Base-by-base conservation (phyloP, 192 early-diverging fungal genomes). In the Rhizophagus sp. region DNA sequence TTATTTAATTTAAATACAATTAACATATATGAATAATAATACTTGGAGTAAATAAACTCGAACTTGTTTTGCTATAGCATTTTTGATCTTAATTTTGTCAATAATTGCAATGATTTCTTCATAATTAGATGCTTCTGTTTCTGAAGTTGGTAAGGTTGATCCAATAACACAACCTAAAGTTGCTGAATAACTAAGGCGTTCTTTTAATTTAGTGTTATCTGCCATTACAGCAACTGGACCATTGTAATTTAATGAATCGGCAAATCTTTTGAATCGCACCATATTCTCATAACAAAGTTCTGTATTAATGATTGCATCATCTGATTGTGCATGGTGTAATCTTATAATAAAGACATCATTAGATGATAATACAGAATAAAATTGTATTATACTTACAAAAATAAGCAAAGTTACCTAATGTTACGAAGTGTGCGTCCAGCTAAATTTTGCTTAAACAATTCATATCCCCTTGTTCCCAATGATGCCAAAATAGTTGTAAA, bases 51-150 rank as follows among this genome's bases (percentile, higher is more conserved):
- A 27, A 65, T 65, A 65, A n/a, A 65, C 3, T 11, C 63, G 24
- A 65, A 65, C 63, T 65, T 65, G 27, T 27, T 25, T 65, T 65
- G 63, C 63, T n/a, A 65, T 65, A 12, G 8, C 24, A 65, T 65
- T 65, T 11, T 65, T 9, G 5, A 4, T 3, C n/a, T 27, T 65
- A 33, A 65, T 25, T 27, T 65, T n/a, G 4, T 65, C 24, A 65
- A 65, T 65, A 10, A 33, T 27, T 25, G 63, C 12, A 27, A n/a
- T 12, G 11, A 27, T 10, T 5, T 64, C 24, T n/a, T 65, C 27
- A 65, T 65, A 27, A 25, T n/a, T 12, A 12, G n/a, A n/a, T 33
- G 33, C 27, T 3, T 27, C 0, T 9, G 27, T 65, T 27, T 65
- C 19, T 9, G 3, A n/a, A n/a, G 33, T 3, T 25, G 63, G 27